Evolutionary conservation across 2,329 filamentous ascomycete species (phyloP).

Genomic region (Sporothrix mexicana): DNA sequence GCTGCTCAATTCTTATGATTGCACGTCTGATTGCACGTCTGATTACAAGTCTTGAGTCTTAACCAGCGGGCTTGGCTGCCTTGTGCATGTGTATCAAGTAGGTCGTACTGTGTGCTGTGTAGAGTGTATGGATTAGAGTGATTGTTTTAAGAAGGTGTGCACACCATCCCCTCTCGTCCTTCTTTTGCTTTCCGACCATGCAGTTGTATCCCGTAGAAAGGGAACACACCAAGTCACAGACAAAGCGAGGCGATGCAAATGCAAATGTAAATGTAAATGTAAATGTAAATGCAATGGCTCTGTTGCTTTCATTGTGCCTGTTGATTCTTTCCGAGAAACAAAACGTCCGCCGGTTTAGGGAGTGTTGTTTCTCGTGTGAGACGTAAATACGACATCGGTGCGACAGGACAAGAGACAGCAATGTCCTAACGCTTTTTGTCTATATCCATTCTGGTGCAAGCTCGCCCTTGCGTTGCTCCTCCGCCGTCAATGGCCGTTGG

Average conservation of each 20-base stretch:
- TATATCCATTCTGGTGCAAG: background rate
- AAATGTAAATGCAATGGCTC: background rate
- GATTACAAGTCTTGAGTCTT: background rate
- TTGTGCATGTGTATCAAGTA: background rate
- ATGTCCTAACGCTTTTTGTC: no score
- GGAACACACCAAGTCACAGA: background rate
- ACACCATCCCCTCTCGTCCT: background rate
- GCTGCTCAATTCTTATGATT: background rate
- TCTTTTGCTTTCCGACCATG: background rate
- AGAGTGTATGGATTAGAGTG: background rate
- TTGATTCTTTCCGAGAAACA: background rate
- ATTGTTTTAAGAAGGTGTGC: conserved; percentile 1
- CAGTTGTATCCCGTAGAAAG: background rate
- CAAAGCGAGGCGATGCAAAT: conserved; percentile 4
- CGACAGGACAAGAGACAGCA: background rate
- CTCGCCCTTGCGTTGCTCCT: conserved; percentile 4
- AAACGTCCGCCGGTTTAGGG: background rate
- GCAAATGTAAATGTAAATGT: no score
- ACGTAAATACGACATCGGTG: background rate
- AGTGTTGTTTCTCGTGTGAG: background rate
- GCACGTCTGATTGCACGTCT: background rate
- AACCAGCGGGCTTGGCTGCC: conserved; percentile 13
- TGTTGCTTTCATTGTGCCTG: background rate
- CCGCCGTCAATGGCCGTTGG: conserved; percentile 23
- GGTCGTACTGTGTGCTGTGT: no score